Evolutionary conservation across 805 yeast species (phyloP), one percentile per base, ranked within the genome.

Genomic region (Schwanniomyces vanrijiae): DNA sequence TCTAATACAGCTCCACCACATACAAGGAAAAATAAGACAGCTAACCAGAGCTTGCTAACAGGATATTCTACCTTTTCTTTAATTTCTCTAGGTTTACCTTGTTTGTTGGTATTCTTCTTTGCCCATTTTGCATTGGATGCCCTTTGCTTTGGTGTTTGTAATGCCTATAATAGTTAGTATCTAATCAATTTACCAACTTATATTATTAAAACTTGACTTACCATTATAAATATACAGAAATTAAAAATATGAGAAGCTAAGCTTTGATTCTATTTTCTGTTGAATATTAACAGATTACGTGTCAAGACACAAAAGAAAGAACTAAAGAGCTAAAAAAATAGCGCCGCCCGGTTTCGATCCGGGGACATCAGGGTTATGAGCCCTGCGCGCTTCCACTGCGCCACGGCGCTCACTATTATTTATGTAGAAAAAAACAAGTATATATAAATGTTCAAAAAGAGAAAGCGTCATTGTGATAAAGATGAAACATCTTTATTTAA

Each of bases 341-440:
- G 94, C 94, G 90, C 86, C 85, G 90, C 89, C 80, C 74, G 89
- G 94, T 87, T 86, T 87, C 95, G 95, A 87, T 87, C 95, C 91
- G 76, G 81, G 90, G 95, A 86, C 94, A 84, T 87, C 92, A 86
- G 94, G 92, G 95, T 87, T 87, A 87, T 87, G 95, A 88, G 95
- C 95, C 95, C 94, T 85, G 92, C 94, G 92, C 94, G 95, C 94
- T 87, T 86, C 95, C 95, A 84, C 95, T 87, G 94, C 95, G 95
- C 92, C 94, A 87, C 90, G 86, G 87, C 91, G 95, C 95, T 53
- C 4, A 26, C 6, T 13, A n/a, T n/a, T n/a, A n/a, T n/a, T n/a
- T n/a, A n/a, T n/a, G n/a, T n/a, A n/a, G n/a, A n/a, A n/a, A n/a
- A n/a, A n/a, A n/a, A n/a, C n/a, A n/a, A n/a, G n/a, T n/a, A n/a